phyloP scores from a whole-genome alignment of 2,329 filamentous ascomycete genomes.

The Aspergillus spinulosporus region DNA sequence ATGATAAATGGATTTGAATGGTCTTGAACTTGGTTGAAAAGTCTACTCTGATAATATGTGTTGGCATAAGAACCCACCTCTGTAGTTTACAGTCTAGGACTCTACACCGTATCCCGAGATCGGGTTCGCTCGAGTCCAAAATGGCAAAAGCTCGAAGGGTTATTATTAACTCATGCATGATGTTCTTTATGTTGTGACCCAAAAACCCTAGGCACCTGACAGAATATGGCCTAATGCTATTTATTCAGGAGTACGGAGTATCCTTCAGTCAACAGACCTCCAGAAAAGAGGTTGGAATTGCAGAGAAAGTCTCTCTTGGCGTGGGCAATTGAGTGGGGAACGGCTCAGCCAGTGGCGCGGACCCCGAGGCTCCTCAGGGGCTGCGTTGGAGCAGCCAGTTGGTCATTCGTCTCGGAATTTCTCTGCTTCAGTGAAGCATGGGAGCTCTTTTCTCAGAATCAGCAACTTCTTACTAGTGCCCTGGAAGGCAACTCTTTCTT shows the following conservation, averaged over 20 bases:
- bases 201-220: no score
- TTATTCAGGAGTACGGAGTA: background rate
- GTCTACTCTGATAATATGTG: background rate
- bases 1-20: constrained; percentile 11
- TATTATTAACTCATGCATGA: no score
- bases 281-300: background rate
- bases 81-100: background rate
- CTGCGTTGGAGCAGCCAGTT: constrained; percentile 31
- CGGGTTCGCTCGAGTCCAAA: background rate
- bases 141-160: no score
- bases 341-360: constrained; percentile 26
- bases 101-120: background rate
- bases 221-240: no score
- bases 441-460: constrained; percentile 13
- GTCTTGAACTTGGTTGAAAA: background rate
- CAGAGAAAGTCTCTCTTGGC: constrained; percentile 19
- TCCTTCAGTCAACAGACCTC: no score
- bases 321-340: constrained; percentile 22
- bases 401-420: constrained; percentile 27
- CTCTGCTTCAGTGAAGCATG: constrained; percentile 21
- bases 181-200: no score
- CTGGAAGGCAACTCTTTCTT: constrained; percentile 12
- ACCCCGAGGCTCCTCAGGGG: constrained; percentile 30
- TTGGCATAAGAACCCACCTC: background rate
- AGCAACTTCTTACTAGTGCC: constrained; percentile 9